Evolutionary conservation across 192 early-diverging fungal species (phyloP).

Genomic region (Gigaspora rosea): DNA sequence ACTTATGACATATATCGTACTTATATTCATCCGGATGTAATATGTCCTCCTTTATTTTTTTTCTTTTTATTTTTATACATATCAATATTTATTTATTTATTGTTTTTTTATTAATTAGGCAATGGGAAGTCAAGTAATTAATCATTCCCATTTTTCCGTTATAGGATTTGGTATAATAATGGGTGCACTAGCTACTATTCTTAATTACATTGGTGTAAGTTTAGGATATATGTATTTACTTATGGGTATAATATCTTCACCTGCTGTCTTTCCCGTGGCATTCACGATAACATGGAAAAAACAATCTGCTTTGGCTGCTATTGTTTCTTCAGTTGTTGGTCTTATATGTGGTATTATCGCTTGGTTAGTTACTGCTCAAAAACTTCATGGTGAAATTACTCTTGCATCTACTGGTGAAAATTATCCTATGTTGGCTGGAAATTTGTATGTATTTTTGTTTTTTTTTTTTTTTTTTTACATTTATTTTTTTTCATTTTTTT

Average conservation of each 20-base stretch:
- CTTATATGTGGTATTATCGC: constrained; percentile 54
- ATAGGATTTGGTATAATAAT: constrained; percentile 68
- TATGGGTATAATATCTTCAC: constrained; percentile 70
- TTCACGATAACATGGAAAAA: constrained; percentile 70
- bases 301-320: constrained; percentile 58
- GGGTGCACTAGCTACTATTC: constrained; percentile 63
- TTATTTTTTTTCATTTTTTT: constrained; percentile 13
- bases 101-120: constrained; percentile 38
- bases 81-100: not conserved
- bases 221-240: constrained; percentile 66
- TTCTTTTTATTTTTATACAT: not conserved
- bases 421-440: constrained; percentile 78
- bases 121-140: constrained; percentile 60
- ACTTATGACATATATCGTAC: constrained; percentile 75
- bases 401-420: constrained; percentile 60
- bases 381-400: constrained; percentile 57
- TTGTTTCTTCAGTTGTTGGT: constrained; percentile 54
- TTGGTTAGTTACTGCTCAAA: constrained; percentile 60
- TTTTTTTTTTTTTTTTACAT: constrained; percentile 11
- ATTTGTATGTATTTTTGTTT: constrained; percentile 51
- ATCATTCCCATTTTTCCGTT: constrained; percentile 53
- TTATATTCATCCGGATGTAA: constrained; percentile 62
- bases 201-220: constrained; percentile 63
- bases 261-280: constrained; percentile 65
- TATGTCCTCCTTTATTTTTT: not conserved